phyloP scores from a whole-genome alignment of 768 basidiomycete genomes.

The Tulasnella calospora region DNA sequence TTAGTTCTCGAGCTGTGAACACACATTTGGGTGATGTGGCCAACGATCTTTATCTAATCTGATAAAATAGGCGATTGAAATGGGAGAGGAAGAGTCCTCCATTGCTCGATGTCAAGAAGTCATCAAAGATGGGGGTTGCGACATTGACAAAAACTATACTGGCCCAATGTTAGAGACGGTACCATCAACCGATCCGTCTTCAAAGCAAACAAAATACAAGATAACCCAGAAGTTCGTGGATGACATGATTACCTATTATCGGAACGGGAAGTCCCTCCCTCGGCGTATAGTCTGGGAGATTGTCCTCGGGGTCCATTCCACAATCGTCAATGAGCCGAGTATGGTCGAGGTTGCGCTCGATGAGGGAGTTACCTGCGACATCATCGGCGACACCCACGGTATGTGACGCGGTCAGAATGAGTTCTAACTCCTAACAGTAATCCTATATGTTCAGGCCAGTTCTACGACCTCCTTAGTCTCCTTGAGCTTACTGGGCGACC shows the following conservation, averaged over 20 bases:
- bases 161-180: constrained; percentile 64
- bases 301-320: constrained; percentile 73
- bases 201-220: constrained; percentile 52
- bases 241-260: constrained; percentile 87
- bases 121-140: constrained; percentile 76
- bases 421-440: neutral
- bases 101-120: constrained; percentile 72
- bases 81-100: constrained; percentile 81
- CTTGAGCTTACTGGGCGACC: constrained; percentile 82
- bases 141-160: constrained; percentile 63
- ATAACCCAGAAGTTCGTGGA: constrained; percentile 76
- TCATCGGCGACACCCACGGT: constrained; percentile 97
- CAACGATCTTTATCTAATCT: neutral
- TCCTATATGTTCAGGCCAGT: constrained; percentile 60
- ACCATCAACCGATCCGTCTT: constrained; percentile 41
- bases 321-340: constrained; percentile 72
- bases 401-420: neutral
- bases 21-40: neutral
- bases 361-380: constrained; percentile 78
- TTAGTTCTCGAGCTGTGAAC: neutral
- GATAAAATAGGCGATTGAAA: constrained; percentile 70
- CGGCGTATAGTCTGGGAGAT: constrained; percentile 95
- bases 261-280: constrained; percentile 86
- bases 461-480: constrained; percentile 87
- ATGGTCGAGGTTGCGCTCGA: constrained; percentile 70